Evolutionary conservation across 257 asterid species (phyloP), one percentile per base, ranked within the genome.

Genomic region (Salvia rosmarinus): DNA sequence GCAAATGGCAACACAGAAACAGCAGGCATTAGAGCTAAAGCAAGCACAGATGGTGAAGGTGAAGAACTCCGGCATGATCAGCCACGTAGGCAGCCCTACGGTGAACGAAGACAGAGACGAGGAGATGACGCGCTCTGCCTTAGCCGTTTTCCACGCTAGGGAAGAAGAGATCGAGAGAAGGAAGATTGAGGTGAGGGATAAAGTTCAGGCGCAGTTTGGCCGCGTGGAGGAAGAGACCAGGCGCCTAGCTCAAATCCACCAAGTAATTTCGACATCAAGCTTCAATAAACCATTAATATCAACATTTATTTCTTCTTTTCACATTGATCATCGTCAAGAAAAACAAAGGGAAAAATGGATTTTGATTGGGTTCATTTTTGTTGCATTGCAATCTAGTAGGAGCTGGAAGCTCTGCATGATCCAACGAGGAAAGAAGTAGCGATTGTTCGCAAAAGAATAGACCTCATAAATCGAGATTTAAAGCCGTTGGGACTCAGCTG

Each of bases 141-240:
- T 92, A 9, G 76, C 92, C 0, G 85, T 90, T 0, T 92, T 90
- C 57, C 96, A 89, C 0, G 95, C 89, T 0, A 87, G 82, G 80
- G 98, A 92, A 67, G 96, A 90, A 47, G 98, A 92, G 85, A 88
- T 92, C 4, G 98, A 90, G 85, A 87, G 75, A 82, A 86, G 80
- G 83, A 90, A 88, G 68, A 67, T 70, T 17, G 87, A 82, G 72
- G 88, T 92, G 1, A 43, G 87, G 30, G 93, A 83, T 37, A 87
- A 71, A 67, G 95, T 92, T 17, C 88, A 92, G 44, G 85, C 92
- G 28, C 95, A 86, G 55, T 55, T 92, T 39, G 95, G 97, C 71
- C 97, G 93, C 1, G 97, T 90, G 0, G 97, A 87, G 78, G 96
- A 85, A 72, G 96, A 92, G 67, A 86, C 96, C 6, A 90, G 76